These are phyloP conservation scores for Penicillium sp. DNA, from an alignment of 2,329 filamentous ascomycete species.

Conservation along the genomic window DNA sequence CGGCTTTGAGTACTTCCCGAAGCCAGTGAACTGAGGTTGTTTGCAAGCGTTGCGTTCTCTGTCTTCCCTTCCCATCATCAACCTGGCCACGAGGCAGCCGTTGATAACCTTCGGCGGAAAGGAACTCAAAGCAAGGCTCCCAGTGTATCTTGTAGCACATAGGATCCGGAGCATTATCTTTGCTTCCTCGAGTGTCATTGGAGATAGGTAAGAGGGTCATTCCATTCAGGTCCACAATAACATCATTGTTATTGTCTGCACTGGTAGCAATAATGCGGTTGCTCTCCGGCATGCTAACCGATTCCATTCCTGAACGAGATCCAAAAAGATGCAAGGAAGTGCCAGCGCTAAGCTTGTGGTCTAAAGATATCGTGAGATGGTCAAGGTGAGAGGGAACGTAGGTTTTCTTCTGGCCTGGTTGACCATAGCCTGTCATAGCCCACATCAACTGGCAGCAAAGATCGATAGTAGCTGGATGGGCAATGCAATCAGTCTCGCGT, in stretches of 20 bases:
- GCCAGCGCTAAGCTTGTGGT: constrained; percentile 7
- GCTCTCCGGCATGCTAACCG: constrained; percentile 8
- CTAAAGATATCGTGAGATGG: constrained; percentile 11
- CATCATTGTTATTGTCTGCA: constrained; percentile 6
- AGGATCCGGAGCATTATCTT: constrained; percentile 8
- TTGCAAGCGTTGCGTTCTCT: constrained; percentile 16
- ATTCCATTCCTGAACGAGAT: constrained; percentile 2
- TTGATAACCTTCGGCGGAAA: constrained; percentile 16
- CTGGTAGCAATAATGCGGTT: constrained; percentile 18
- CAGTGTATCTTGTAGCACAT: constrained; percentile 24
- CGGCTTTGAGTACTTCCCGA: constrained; percentile 5
- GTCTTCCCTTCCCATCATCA: constrained; percentile 4
- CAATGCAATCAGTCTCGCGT: constrained; percentile 13
- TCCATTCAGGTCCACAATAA: constrained; percentile 15
- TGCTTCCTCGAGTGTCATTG: constrained; percentile 16
- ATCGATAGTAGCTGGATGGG: constrained; percentile 21
- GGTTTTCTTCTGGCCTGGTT: constrained; percentile 11
- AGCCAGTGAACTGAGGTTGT: constrained; percentile 19
- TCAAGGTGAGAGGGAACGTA: constrained; percentile 20
- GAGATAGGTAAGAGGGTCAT: constrained; percentile 18
- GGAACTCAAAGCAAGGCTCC: constrained; percentile 23
- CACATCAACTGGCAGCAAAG: constrained; percentile 20
- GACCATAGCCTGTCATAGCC: constrained; percentile 16
- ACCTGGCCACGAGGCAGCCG: constrained; percentile 13
- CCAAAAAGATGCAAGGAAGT: constrained; percentile 15